Base-by-base conservation (phyloP, 1,139 yeast species). In the Blastobotrys serpentis region DNA sequence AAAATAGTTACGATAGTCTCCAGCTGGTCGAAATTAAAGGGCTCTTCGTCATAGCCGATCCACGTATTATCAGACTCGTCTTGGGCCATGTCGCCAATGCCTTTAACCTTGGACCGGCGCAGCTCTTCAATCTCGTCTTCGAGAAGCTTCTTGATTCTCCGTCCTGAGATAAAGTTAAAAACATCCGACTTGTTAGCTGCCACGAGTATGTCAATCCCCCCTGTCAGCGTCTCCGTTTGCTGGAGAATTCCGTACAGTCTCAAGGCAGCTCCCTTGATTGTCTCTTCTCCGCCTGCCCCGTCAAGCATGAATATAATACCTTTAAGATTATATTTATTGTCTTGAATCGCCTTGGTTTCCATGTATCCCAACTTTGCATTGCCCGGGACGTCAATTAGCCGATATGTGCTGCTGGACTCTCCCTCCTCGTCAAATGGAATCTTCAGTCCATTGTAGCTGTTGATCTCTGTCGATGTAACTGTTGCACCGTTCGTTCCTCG, bases 361-460 rank as follows among this genome's bases (percentile, higher is more conserved):
- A 53, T 49, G 76, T 52, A 55, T 42, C 78, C 78, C 56, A 89
- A 78, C 64, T 88, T 89, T 50, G 78, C 70, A 66, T 86, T 92
- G 5, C 97, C 97, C 2, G 98, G 98, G 57, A 82, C 82, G 62
- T 90, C 98, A 44, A 84, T 75, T 42, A 89, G 64, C 74, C 66
- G 70, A 75, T 46, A 61, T 23, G 5, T 23, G 44, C 41, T 62
- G 46, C 48, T 58, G 46, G 33, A 55, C 16, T 49, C 45, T 10
- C 37, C 50, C 67, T 51, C 41, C 62, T 36, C 37, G 51, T 55
- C 63, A 13, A 68, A 63, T 6, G 78, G 77, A 19, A 76, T 55
- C 45, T 61, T 54, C 47, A 70, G 64, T 13, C 61, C 56, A 7
- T 63, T 68, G 14, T 64, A 65, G 34, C 60, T 50, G 57, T 72